phyloP scores from a whole-genome alignment of 2,329 filamentous ascomycete genomes.

The Aureobasidium subglaciale region DNA sequence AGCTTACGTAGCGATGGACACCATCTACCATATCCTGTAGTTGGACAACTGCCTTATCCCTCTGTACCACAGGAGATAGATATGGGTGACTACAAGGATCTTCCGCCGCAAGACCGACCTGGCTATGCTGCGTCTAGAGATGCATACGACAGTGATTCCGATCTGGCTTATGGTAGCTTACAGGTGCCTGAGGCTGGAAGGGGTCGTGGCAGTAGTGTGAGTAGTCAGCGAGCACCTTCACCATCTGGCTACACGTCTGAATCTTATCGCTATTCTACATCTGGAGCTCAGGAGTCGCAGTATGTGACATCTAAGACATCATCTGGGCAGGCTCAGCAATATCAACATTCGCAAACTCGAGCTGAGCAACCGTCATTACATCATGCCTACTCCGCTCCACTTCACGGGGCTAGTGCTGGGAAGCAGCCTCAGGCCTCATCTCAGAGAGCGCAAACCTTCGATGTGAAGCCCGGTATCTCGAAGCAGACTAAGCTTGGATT shows the following conservation, averaged over 20 bases:
- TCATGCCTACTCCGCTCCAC: conserved; percentile 38
- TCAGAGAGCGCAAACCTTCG: conserved; percentile 30
- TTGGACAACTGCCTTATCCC: conserved; percentile 23
- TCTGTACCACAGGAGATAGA: conserved; percentile 29
- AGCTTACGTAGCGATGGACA: background rate
- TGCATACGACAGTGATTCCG: conserved; percentile 22
- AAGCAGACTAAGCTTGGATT: conserved; percentile 29
- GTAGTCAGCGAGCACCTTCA: background rate
- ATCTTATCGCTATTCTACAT: background rate
- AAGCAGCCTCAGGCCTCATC: background rate
- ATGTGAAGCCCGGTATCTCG: conserved; percentile 34
- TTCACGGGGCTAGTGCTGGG: conserved; percentile 18
- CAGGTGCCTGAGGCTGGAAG: conserved; percentile 2
- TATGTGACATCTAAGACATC: background rate
- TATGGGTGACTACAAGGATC: conserved; percentile 39
- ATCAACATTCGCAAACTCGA: background rate
- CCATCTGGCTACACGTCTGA: background rate
- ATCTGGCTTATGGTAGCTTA: conserved; percentile 25
- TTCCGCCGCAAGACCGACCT: conserved; percentile 36
- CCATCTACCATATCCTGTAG: conserved; percentile 14
- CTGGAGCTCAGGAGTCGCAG: background rate
- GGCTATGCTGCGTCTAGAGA: conserved; percentile 18
- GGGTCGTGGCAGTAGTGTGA: background rate
- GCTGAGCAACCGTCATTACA: conserved; percentile 27
- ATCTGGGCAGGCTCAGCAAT: background rate